Percentiles rank a stretch among this genome's conserved stretches.
phyloP scores from a whole-genome alignment of 164 flowering plant species.

The Stephania yunnanensis region DNA sequence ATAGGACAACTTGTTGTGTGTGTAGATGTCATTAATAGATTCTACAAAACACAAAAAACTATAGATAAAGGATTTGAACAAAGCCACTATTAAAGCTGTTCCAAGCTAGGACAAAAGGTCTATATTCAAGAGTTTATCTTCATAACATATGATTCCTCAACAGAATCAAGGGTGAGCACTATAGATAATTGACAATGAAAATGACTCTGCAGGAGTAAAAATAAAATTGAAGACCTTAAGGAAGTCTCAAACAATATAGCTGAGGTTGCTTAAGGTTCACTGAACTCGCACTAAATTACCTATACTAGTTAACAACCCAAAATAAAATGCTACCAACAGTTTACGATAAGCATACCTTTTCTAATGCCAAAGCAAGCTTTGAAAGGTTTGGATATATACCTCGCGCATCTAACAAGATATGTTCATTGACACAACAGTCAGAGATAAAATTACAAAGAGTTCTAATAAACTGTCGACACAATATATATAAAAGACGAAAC shows the following conservation, averaged over 20 bases:
- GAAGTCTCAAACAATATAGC: background rate
- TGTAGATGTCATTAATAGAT: conserved; percentile 71
- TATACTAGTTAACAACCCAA: background rate
- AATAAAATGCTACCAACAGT: background rate
- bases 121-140: background rate
- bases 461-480: background rate
- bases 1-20: no score
- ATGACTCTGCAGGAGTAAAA: background rate
- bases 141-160: background rate
- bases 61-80: background rate
- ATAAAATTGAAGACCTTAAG: background rate
- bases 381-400: conserved; percentile 72
- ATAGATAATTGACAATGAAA: background rate
- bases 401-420: conserved; percentile 63
- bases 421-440: conserved; percentile 19
- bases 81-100: background rate
- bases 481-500: background rate
- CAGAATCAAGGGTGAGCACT: background rate
- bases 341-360: conserved; percentile 52
- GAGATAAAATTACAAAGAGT: conserved; percentile 4
- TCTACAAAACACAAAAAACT: conserved; percentile 34
- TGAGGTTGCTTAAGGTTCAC: background rate
- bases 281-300: background rate
- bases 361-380: conserved; percentile 85
- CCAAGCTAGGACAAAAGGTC: background rate